Percentiles rank a stretch among this genome's conserved stretches.
phyloP scores from a whole-genome alignment of 768 basidiomycete species.

The Termitomyces sp. region DNA sequence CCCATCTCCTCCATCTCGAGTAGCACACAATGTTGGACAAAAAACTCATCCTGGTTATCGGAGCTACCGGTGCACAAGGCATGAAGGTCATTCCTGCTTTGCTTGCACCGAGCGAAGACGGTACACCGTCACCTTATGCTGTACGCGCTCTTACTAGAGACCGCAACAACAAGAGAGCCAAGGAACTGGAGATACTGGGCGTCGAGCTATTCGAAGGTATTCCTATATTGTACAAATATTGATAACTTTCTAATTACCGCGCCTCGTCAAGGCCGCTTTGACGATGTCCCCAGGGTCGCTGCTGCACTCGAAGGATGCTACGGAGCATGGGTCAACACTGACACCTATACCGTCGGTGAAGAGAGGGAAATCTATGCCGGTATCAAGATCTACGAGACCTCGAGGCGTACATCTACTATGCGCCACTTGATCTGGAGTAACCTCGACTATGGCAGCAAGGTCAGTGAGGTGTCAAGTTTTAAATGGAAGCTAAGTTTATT shows the following conservation, averaged over 20 bases:
- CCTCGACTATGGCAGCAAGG: constrained; percentile 39
- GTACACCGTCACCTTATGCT: constrained; percentile 36
- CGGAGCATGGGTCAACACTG: constrained; percentile 39
- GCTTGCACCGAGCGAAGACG: constrained; percentile 29
- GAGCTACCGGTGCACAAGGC: constrained; percentile 45
- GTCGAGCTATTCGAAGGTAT: constrained; percentile 35
- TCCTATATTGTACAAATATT: not conserved
- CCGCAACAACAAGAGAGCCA: constrained; percentile 27
- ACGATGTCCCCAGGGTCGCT: constrained; percentile 26
- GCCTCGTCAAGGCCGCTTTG: constrained; percentile 26
- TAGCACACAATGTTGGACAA: constrained; percentile 11
- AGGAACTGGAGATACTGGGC: constrained; percentile 30
- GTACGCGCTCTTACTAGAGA: constrained; percentile 41
- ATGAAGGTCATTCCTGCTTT: constrained; percentile 34
- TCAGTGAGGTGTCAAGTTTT: constrained; percentile 4
- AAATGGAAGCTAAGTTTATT: not conserved
- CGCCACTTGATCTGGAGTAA: constrained; percentile 40
- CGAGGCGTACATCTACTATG: constrained; percentile 27
- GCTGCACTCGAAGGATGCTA: constrained; percentile 32
- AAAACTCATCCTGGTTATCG: constrained; percentile 42
- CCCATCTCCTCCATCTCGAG: not conserved
- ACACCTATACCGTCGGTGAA: constrained; percentile 39
- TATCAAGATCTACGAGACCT: constrained; percentile 38
- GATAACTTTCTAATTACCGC: not conserved
- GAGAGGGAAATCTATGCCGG: constrained; percentile 35